Percentiles rank a stretch among this genome's conserved stretches.
Conservation (phyloP, 1,284 basidiomycete species). For the Cystobasidium sp. region DNA sequence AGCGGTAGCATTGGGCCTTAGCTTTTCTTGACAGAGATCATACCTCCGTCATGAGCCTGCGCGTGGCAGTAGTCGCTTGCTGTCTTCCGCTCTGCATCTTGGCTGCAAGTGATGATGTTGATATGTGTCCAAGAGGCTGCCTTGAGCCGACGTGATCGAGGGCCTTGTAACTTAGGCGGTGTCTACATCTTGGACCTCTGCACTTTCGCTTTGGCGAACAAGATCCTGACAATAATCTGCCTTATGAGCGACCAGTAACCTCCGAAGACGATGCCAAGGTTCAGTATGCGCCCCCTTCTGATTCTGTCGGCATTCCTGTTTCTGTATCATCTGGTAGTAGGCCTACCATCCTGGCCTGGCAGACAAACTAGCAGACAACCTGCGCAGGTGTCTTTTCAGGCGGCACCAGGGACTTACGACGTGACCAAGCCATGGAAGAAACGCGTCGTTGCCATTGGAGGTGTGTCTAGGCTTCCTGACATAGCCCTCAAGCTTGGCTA, state of each 20-base stretch:
- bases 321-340: constrained; percentile 33
- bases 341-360: constrained; percentile 19
- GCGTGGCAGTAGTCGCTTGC: constrained; percentile 47
- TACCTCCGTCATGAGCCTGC: constrained; percentile 53
- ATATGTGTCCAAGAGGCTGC: background rate
- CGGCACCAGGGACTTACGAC: background rate
- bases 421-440: constrained; percentile 29
- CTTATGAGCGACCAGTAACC: background rate
- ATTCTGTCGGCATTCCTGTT: constrained; percentile 17
- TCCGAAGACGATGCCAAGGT: constrained; percentile 11
- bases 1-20: background rate
- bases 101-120: background rate
- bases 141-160: too few species aligned
- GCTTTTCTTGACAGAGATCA: background rate
- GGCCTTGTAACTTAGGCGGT: too few species aligned
- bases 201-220: background rate
- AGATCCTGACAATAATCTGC: background rate
- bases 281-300: constrained; percentile 20
- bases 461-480: background rate
- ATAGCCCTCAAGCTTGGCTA: background rate
- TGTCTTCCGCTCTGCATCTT: constrained; percentile 27
- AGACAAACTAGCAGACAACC: constrained; percentile 4
- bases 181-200: too few species aligned
- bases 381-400: constrained; percentile 6
- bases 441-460: constrained; percentile 37